These are phyloP conservation scores for Hanseniaspora nectarophila DNA, from an alignment of 805 yeast genomes.

Conservation along the genomic window DNA sequence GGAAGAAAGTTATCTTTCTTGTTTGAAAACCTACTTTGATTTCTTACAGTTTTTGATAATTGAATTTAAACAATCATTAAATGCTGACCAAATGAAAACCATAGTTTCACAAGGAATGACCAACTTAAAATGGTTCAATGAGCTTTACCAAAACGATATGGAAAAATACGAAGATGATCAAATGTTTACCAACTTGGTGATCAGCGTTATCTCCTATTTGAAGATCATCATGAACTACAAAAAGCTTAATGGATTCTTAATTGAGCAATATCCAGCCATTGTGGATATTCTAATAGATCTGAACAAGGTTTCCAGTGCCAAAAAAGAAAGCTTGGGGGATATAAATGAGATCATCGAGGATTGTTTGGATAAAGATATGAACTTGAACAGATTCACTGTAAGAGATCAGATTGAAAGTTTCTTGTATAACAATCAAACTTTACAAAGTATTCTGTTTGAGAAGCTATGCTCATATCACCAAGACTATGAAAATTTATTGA, in stretches of 20 bases:
- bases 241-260: neutral
- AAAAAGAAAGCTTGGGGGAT: neutral
- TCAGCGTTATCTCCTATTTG: neutral
- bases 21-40: slow-evolving; percentile 23
- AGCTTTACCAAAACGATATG: slow-evolving; percentile 8
- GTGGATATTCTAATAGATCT: neutral
- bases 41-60: slow-evolving; percentile 28
- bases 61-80: slow-evolving; percentile 14
- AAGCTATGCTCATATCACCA: neutral
- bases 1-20: neutral
- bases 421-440: neutral
- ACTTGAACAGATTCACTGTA: neutral
- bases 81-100: neutral
- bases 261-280: neutral
- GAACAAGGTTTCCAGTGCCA: neutral
- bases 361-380: slow-evolving; percentile 2
- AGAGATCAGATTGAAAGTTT: slow-evolving; percentile 11
- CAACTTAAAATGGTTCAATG: slow-evolving; percentile 18
- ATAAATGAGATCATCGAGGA: slow-evolving; percentile 7
- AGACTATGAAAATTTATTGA: slow-evolving; percentile 3
- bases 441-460: neutral
- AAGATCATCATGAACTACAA: neutral
- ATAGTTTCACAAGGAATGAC: neutral
- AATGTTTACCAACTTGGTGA: neutral
- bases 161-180: slow-evolving; percentile 14